These are phyloP conservation scores for Fusarium pseudograminearum DNA, from an alignment of 2,329 filamentous ascomycete species.

Conservation along the genomic window DNA sequence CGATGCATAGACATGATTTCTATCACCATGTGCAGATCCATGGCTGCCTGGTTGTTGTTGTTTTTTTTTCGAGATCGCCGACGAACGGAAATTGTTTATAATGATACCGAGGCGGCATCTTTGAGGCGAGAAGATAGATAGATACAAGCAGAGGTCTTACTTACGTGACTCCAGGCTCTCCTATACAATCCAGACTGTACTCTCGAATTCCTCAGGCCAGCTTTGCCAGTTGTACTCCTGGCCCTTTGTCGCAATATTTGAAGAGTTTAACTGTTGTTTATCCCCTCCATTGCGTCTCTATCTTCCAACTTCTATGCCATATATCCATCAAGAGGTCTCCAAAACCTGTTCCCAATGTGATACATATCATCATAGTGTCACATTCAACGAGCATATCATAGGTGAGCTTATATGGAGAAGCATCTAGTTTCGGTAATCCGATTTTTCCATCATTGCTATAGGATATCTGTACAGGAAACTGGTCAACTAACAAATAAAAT, in stretches of 20 bases:
- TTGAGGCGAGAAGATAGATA: neutral
- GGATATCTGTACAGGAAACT: neutral
- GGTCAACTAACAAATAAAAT: slow-evolving; percentile 1
- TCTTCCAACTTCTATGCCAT: neutral
- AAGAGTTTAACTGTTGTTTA: neutral
- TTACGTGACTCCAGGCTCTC: neutral
- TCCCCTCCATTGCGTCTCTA: neutral
- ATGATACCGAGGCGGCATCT: neutral
- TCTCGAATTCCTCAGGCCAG: neutral
- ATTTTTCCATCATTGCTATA: neutral
- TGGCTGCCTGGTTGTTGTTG: neutral
- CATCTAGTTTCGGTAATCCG: neutral
- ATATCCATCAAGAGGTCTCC: neutral
- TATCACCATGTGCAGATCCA: neutral
- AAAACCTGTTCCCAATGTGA: neutral
- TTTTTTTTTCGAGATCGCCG: neutral
- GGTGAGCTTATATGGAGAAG: slow-evolving; percentile 9
- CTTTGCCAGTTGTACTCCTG: neutral
- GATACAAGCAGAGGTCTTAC: neutral
- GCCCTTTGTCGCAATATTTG: neutral
- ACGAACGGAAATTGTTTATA: neutral
- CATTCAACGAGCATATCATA: slow-evolving; percentile 15
- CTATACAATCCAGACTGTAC: neutral
- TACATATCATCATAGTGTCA: slow-evolving; percentile 25
- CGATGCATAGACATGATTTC: slow-evolving; percentile 24